Evolutionary conservation across 108 stramenopile species (phyloP).

Genomic region (Mediolabrus comicus): DNA sequence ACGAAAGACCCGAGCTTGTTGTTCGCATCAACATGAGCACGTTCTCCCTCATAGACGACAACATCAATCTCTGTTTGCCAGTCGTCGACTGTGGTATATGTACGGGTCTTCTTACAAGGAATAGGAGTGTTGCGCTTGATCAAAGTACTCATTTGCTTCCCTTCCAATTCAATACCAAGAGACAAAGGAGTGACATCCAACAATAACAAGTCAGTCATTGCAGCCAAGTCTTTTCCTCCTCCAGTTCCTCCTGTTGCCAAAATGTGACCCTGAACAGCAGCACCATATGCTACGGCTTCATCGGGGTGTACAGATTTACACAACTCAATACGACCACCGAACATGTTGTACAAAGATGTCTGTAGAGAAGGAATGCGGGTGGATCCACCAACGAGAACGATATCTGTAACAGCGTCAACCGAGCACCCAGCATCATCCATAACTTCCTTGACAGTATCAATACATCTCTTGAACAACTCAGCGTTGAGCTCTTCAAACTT

Average conservation of each 20-base stretch:
- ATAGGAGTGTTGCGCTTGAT: slow-evolving; percentile 75
- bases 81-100: slow-evolving; percentile 73
- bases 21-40: slow-evolving; percentile 75
- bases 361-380: slow-evolving; percentile 69
- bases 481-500: slow-evolving; percentile 61
- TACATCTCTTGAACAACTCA: slow-evolving; percentile 59
- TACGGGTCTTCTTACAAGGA: slow-evolving; percentile 69
- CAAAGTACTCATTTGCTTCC: slow-evolving; percentile 68
- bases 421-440: slow-evolving; percentile 67
- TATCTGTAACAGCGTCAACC: slow-evolving; percentile 64
- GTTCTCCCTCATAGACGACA: slow-evolving; percentile 86
- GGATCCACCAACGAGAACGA: slow-evolving; percentile 76
- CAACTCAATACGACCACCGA: slow-evolving; percentile 63
- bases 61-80: slow-evolving; percentile 85
- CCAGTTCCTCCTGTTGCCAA: slow-evolving; percentile 60
- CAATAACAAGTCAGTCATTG: slow-evolving; percentile 71
- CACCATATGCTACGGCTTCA: slow-evolving; percentile 73
- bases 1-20: slow-evolving; percentile 86
- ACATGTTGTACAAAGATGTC: slow-evolving; percentile 55
- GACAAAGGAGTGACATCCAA: slow-evolving; percentile 89
- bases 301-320: slow-evolving; percentile 78
- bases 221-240: slow-evolving; percentile 59
- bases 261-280: slow-evolving; percentile 79
- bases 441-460: slow-evolving; percentile 76
- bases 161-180: slow-evolving; percentile 83